phyloP scores from a whole-genome alignment of 1,284 basidiomycete species.

The Nidula niveotomentosa region DNA sequence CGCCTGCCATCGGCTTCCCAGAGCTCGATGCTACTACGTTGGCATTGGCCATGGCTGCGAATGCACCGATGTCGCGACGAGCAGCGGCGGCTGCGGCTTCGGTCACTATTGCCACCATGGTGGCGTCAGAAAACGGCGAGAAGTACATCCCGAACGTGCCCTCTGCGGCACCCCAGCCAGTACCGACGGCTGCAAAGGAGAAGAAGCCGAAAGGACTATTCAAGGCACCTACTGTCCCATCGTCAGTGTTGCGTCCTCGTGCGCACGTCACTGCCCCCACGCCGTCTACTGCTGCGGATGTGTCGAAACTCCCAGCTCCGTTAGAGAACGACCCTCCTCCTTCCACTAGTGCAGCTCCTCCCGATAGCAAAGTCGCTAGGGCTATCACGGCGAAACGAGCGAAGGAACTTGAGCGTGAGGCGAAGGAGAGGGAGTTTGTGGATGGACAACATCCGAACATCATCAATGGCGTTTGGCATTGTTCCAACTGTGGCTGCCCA shows the following conservation, averaged over 20 bases:
- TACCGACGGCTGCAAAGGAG: slow-evolving; percentile 43
- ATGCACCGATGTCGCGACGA: slow-evolving; percentile 68
- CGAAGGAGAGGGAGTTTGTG: slow-evolving; percentile 78
- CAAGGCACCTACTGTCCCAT: slow-evolving; percentile 64
- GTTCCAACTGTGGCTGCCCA: slow-evolving; percentile 88
- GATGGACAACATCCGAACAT: slow-evolving; percentile 81
- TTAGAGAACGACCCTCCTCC: slow-evolving; percentile 58
- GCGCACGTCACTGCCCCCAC: slow-evolving; percentile 58
- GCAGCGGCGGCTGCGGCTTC: slow-evolving; percentile 86
- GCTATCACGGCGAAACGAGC: slow-evolving; percentile 55
- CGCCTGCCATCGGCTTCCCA: slow-evolving; percentile 82
- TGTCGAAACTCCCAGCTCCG: slow-evolving; percentile 52
- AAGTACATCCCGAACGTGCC: slow-evolving; percentile 47
- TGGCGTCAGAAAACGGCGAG: slow-evolving; percentile 77
- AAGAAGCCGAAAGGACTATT: slow-evolving; percentile 73
- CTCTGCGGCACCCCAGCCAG: slow-evolving; percentile 41
- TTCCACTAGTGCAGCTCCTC: slow-evolving; percentile 20
- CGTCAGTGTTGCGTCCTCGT: slow-evolving; percentile 54
- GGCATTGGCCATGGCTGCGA: slow-evolving; percentile 60
- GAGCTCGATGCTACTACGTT: slow-evolving; percentile 71
- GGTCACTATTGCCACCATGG: slow-evolving; percentile 80
- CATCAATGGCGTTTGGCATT: slow-evolving; percentile 89
- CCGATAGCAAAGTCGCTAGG: slow-evolving; percentile 43
- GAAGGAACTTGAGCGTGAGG: slow-evolving; percentile 77
- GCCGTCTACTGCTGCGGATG: slow-evolving; percentile 65